phyloP scores from a whole-genome alignment of 2,329 filamentous ascomycete genomes.

The Dactylellina haptotyla region DNA sequence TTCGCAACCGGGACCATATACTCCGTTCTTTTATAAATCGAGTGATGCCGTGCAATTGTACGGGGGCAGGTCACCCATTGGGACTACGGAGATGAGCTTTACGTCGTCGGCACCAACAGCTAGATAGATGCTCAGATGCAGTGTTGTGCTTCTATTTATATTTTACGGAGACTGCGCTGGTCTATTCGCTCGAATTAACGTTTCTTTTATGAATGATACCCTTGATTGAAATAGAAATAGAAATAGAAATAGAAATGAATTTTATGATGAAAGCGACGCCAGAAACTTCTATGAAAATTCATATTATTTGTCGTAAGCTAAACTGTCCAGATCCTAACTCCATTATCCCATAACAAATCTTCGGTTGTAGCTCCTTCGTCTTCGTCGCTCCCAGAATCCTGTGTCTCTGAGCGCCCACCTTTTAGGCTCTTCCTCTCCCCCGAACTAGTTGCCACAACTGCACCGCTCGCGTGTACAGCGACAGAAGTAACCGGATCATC shows the following conservation, averaged over 20 bases:
- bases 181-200: too few species aligned
- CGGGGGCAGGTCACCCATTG: slow-evolving; percentile 5
- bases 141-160: neutral
- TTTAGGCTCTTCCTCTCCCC: slow-evolving; percentile 57
- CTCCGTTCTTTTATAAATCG: slow-evolving; percentile 15
- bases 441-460: slow-evolving; percentile 62
- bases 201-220: slow-evolving; percentile 3
- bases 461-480: slow-evolving; percentile 60
- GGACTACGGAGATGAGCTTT: slow-evolving; percentile 31
- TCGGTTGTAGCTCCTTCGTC: neutral
- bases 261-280: too few species aligned
- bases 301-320: neutral
- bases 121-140: neutral
- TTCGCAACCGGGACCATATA: slow-evolving; percentile 12
- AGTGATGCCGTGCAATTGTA: neutral
- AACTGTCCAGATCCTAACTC: slow-evolving; percentile 24
- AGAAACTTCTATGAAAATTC: neutral
- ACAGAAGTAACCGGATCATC: slow-evolving; percentile 60
- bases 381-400: slow-evolving; percentile 9
- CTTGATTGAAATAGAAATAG: neutral
- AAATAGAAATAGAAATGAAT: neutral
- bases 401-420: neutral
- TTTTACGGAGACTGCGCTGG: neutral
- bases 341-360: slow-evolving; percentile 32
- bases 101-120: slow-evolving; percentile 21